Evolutionary conservation across 2,329 filamentous ascomycete species (phyloP), one percentile per base, ranked within the genome.

Genomic region (Colletotrichum theobromicola): DNA sequence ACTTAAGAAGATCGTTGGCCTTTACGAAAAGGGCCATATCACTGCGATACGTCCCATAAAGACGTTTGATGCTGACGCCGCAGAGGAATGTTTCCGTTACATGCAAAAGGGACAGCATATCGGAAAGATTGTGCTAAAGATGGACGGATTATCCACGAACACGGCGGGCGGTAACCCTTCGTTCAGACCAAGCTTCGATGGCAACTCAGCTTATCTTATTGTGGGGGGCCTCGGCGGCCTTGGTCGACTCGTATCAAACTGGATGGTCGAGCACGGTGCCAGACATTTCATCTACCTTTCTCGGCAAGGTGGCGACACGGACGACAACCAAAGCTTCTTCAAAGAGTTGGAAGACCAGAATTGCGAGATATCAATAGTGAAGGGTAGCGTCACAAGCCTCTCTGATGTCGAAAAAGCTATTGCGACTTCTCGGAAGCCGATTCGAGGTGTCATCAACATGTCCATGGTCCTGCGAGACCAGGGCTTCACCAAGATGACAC

Each of bases 21-120:
- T 61, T 24, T 72, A 76, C 60, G 64, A 74, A 7, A 8, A 58
- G 2, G 76, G 75, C 5, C 64, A 72, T 13, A 72, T 67, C 42
- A 74, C 58, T 15, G 74, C 75, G 26, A 78, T 77, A 55, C 70
- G 34, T 24, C 76, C 70, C n/a, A 70, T 69, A 4, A 78, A 80
- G 70, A 60, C 75, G 30, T 77, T 82, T 73, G 62, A 55, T 8
- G 67, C 77, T 1, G 77, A 76, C 2, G 68, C 82, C 5, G 77
- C 84, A 0, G 77, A 79, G n/a, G 80, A 85, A 13, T 84, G 84
- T 0, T 85, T 87, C 75, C 77, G 83, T 2, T 78, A 82, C 28
- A 83, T 87, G 82, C 84, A 86, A 53, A 79, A 79, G 5, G 85
- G 85, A 1, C 78, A 77, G 53, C 84, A 86, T 62, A 82, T 86